phyloP scores from a whole-genome alignment of 208 protist genomes.

The Trypanosoma scelopori region DNA sequence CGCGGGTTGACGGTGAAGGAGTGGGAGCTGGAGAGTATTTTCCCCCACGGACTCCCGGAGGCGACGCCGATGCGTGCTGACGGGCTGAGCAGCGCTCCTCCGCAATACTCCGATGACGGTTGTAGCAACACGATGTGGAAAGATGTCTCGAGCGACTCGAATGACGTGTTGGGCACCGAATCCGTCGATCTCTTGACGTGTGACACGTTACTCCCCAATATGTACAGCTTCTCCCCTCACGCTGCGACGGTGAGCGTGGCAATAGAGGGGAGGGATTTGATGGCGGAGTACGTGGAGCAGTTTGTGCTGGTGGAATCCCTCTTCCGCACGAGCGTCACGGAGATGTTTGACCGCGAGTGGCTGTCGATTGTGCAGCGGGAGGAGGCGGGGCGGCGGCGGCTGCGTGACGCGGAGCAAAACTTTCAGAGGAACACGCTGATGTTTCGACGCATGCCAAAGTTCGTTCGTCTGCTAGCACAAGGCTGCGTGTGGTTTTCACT shows the following conservation, averaged over 20 bases:
- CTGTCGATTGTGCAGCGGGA: constrained; percentile 53
- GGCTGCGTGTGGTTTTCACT: constrained; percentile 57
- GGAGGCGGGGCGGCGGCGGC: constrained; percentile 29
- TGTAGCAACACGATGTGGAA: background rate
- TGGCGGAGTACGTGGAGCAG: constrained; percentile 49
- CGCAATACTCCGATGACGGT: background rate
- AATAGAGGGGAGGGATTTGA: constrained; percentile 23
- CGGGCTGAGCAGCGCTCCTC: background rate
- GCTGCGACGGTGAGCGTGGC: background rate
- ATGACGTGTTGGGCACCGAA: background rate
- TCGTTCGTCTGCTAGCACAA: constrained; percentile 36
- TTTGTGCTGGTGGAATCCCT: constrained; percentile 54
- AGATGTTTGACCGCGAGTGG: constrained; percentile 64
- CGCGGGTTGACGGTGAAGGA: constrained; percentile 36
- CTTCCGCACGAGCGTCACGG: constrained; percentile 51
- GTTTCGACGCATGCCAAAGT: constrained; percentile 33
- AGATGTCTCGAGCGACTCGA: background rate
- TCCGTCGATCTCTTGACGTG: constrained; percentile 20
- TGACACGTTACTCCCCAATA: constrained; percentile 4
- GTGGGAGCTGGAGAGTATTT: constrained; percentile 33
- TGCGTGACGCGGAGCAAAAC: constrained; percentile 22
- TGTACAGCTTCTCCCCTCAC: too few relatives aligned
- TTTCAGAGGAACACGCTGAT: constrained; percentile 30
- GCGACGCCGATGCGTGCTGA: background rate
- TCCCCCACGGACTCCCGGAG: constrained; percentile 16